Evolutionary conservation across 78 protist species (phyloP).

Genomic region (Dictyostelium citrinum): DNA sequence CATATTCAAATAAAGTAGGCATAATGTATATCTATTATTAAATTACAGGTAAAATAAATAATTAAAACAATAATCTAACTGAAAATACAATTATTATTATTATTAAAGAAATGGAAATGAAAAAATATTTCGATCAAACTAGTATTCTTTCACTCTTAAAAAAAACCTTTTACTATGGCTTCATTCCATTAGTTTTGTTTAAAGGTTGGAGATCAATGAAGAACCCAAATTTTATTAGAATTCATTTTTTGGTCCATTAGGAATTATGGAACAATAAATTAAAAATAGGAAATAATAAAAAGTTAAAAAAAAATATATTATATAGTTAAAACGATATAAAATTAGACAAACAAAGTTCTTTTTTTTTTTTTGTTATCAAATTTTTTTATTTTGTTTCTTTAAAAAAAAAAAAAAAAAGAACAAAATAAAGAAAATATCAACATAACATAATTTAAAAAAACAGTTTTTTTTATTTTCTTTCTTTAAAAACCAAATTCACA

Average conservation of each 20-base stretch:
- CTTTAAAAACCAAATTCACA: too few relatives aligned
- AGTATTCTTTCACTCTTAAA: background rate
- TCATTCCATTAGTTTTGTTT: constrained; percentile 12
- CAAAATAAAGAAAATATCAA: too few relatives aligned
- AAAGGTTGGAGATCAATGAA: constrained; percentile 31
- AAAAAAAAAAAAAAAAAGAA: too few relatives aligned
- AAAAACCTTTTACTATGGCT: constrained; percentile 13
- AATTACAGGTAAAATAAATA: too few relatives aligned
- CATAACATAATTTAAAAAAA: too few relatives aligned
- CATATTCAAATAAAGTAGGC: background rate
- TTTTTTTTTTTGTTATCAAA: too few relatives aligned
- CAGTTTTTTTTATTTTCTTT: too few relatives aligned
- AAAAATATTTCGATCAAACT: background rate
- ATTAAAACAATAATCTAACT: background rate
- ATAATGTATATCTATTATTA: background rate
- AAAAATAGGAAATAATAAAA: background rate
- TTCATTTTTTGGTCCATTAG: background rate
- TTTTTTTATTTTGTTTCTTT: too few relatives aligned
- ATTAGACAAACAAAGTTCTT: background rate
- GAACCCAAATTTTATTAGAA: background rate
- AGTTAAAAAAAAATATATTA: background rate
- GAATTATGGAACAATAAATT: background rate
- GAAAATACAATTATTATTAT: background rate
- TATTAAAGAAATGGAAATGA: background rate
- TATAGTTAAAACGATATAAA: background rate